Base-by-base conservation (phyloP, 192 early-diverging fungal genomes). In the Gaertneriomyces semiglobifer region DNA sequence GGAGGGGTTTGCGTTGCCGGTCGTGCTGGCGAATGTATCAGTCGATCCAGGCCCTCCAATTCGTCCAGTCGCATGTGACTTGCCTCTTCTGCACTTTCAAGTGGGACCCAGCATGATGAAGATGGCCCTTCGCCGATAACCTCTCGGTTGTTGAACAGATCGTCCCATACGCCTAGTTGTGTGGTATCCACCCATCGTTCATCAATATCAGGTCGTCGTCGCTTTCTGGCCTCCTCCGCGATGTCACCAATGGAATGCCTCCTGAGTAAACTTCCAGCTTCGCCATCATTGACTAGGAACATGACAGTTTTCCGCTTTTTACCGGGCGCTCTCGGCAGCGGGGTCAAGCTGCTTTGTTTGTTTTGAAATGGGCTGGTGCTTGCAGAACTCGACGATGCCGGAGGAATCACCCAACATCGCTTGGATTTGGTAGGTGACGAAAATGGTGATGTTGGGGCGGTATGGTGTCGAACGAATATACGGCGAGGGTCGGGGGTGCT, bases 401-500 rank as follows among this genome's bases (percentile, higher is more conserved):
- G 12, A 18, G 16, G 39, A 38, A 14, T 57, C 55, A 33, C 25
- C 25, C 25, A 33, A 33, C 25, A 33, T 33, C 25, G 25, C 25
- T 33, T 33, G 25, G 25, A 33, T 33, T 33, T 33, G 25, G 25
- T 33, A 2, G 25, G 55, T 38, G 55, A 38, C 12, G 55, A 14
- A 38, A 39, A 12, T 16, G 33, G 4, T 20, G 20, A 44, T 38
- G 33, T 16, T 6, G 63, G 63, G 45, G n/a, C 63, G 1, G 63
- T 65, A 58, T 44, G 65, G 20, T 66, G 54, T 14, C 65, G 56
- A 41, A 41, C 65, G 44, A 61, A 56, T 46, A 40, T 18, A 16
- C 65, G 20, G 4, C 65, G 53, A 18, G 65, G 65, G 58, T 66
- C 54, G n/a, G 65, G 65, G 7, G 65, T 66, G n/a, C 65, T 56